Conservation (phyloP, 2,329 filamentous ascomycete genomes). For the Stenocarpella maydis region DNA sequence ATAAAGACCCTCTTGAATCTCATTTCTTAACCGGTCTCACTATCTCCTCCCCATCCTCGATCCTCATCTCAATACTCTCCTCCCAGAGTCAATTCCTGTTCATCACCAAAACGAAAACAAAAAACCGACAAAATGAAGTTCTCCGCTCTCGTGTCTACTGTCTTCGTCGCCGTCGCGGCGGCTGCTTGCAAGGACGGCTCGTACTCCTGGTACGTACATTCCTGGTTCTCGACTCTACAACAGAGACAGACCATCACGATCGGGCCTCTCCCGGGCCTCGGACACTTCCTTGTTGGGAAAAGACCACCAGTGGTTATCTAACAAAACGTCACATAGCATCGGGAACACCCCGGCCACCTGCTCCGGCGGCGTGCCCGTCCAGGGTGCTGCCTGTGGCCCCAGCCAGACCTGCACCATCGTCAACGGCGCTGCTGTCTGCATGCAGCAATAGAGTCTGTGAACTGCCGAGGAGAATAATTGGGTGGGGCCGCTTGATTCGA, state of each 20-base stretch:
- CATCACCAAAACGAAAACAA: not conserved
- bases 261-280: not conserved
- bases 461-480: not conserved
- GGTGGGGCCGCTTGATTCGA: not conserved
- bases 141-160: conserved; percentile 21
- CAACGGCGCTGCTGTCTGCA: not conserved
- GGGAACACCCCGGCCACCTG: conserved; percentile 13
- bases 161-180: conserved; percentile 19
- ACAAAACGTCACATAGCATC: not conserved
- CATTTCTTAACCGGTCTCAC: not conserved
- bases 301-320: not conserved
- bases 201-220: conserved; percentile 8
- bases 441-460: not conserved
- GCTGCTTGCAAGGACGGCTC: conserved; percentile 8
- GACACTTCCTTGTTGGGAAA: not conserved
- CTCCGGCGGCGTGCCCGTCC: not conserved
- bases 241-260: not conserved
- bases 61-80: not conserved
- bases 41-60: not conserved
- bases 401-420: not conserved
- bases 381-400: not conserved
- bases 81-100: not conserved
- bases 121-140: conserved; percentile 25
- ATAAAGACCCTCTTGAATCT: not conserved
- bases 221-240: too few relatives aligned